Evolutionary conservation across 805 yeast species (phyloP), one percentile per base, ranked within the genome.

Genomic region (Kodamaea restingae): DNA sequence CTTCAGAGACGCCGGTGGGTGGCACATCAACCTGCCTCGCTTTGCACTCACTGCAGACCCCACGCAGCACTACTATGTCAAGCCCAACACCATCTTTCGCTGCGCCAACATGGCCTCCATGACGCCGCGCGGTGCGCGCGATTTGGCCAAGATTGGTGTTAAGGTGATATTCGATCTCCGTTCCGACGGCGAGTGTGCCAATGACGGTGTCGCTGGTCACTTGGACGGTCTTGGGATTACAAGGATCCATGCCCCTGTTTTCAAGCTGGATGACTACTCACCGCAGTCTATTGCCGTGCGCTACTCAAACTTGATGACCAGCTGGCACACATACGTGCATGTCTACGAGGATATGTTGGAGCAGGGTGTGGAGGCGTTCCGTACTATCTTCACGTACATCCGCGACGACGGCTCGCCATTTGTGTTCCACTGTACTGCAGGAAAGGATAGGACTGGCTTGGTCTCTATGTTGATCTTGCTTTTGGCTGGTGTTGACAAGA

Each of bases 361-460:
- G 4, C 49, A 60, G 15, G 88, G 87, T 0, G 55, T 59, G 1
- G 55, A 51, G 3, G 65, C 76, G 4, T 81, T 74, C 52, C 67
- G 62, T 33, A 54, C 55, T 7, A 70, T 86, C 22, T 75, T 85
- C 49, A 57, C 62, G 34, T 76, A 67, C 50, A 63, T 87, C 34
- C 65, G 80, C 33, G 86, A 82, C 41, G 64, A 61, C 15, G 73
- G 76, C 2, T 44, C 50, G 14, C 66, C 70, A 6, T 61, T 87
- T 42, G 59, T 82, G 7, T 76, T 80, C 57, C 91, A 85, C 54
- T 87, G 95, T 60, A 77, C 90, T 3, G 91, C 91, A 1, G 95
- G 95, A 2, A 87, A 86, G 56, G 95, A 87, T 55, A 72, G 95
- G 32, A 86, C 95, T 0, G 95, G 95, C 0, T 69, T 85, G 10